Evolutionary conservation across 352 stramenopile genomes (phyloP), one percentile per base, ranked within the genome.

Genomic region (Pythium sp.): DNA sequence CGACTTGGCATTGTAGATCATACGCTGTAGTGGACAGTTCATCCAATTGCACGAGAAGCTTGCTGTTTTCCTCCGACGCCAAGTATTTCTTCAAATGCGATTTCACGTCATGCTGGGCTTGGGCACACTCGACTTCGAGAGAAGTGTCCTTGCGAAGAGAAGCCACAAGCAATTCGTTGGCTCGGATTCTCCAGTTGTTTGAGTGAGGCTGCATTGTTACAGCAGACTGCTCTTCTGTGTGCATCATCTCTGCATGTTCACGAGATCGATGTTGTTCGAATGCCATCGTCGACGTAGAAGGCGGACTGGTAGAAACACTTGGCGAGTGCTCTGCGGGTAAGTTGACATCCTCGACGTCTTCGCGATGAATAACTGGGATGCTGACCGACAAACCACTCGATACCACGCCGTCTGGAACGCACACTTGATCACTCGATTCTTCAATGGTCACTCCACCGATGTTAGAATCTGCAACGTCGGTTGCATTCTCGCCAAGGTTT

Each of bases 1-100:
- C 59, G n/a, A 86, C 54, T 41, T 65, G 65, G 38, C 70, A 80
- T 61, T 86, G 78, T 46, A 86, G 60, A 43, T 77, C 65, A 60
- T 77, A 74, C 22, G 73, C 59, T 49, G 74, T 47, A 22, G 58
- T 62, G 18, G 72, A 81, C 30, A 83, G 43, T 11, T 64, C 62
- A 54, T 70, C 64, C 57, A 86, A 51, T 34, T 70, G 74, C 18
- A 28, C 58, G 8, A 68, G 60, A 15, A 53, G 64, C 22, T 73
- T 74, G 38, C 57, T 70, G 20, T 32, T 74, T 7, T n/a, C 65
- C 63, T 75, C 65, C 28, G 75, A 30, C 62, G 43, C 70, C 51
- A 61, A 46, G 60, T 64, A 75, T 32, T 63, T 82, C 11, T 59
- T 64, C 69, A 74, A 51, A 66, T 86, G 78, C 12, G 49, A 32